Percentiles rank a stretch among this genome's conserved stretches.
These are phyloP conservation scores for Aspergillus pseudoglaucus DNA, from an alignment of 2,329 filamentous ascomycete genomes.

Conservation along the genomic window DNA sequence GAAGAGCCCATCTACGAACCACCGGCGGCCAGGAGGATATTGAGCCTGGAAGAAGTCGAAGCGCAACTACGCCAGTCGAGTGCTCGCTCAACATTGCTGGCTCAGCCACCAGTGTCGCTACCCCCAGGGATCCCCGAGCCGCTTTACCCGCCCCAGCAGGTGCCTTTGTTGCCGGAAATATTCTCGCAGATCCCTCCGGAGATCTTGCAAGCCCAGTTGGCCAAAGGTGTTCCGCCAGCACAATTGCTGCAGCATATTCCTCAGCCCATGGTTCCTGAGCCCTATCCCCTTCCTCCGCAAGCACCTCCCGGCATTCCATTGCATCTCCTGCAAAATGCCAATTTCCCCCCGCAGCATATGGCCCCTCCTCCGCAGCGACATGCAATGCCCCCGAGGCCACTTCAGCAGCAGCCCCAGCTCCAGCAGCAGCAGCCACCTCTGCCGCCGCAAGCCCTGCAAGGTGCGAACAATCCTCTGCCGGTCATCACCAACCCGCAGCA, in stretches of 20 bases:
- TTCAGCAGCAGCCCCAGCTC: constrained; percentile 28
- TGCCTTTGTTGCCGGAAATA: constrained; percentile 25
- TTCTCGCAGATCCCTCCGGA: constrained; percentile 36
- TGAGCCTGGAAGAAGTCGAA: constrained; percentile 96
- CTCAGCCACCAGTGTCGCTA: constrained; percentile 21
- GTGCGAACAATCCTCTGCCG: constrained; percentile 38
- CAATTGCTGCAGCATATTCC: constrained; percentile 26
- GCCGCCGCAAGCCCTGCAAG: constrained; percentile 27
- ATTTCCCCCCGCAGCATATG: constrained; percentile 49
- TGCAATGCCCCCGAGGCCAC: constrained; percentile 30
- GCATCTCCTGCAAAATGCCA: constrained; percentile 75
- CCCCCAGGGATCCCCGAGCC: constrained; percentile 23
- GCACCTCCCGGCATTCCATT: constrained; percentile 52
- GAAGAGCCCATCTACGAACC: constrained; percentile 12
- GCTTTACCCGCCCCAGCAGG: constrained; percentile 24
- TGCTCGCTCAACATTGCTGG: constrained; percentile 15
- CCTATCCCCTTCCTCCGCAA: constrained; percentile 37
- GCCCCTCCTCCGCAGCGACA: constrained; percentile 31
- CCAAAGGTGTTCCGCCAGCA: constrained; percentile 29
- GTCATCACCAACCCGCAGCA: constrained; percentile 65
- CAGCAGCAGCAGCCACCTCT: constrained; percentile 28
- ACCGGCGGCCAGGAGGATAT: constrained; percentile 62
- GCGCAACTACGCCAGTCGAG: constrained; percentile 75
- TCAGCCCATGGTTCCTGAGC: constrained; percentile 37
- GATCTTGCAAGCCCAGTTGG: constrained; percentile 41